A percentile compares a stretch with the other conserved stretches of the same genome.
These are phyloP conservation scores for Clitopilus passeckerianus DNA, from an alignment of 768 basidiomycete genomes.

Conservation along the genomic window DNA sequence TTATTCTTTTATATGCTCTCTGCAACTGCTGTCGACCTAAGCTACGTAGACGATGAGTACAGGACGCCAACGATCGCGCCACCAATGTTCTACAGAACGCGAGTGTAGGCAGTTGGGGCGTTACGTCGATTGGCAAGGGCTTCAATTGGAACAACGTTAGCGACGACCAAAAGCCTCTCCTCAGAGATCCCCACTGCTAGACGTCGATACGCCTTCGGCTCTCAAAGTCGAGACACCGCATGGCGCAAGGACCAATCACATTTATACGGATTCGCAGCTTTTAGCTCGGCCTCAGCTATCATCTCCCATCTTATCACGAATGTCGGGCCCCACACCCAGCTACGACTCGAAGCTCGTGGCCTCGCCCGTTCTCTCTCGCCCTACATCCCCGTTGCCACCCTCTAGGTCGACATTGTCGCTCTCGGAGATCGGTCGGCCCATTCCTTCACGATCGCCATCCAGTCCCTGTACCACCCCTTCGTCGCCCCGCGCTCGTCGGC, in stretches of 20 bases:
- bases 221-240: conserved; percentile 16
- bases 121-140: conserved; percentile 79
- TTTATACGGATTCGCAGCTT: conserved; percentile 28
- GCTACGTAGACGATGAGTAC: conserved; percentile 74
- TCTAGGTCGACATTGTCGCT: conserved; percentile 11
- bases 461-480: conserved; percentile 54
- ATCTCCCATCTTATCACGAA: conserved; percentile 17
- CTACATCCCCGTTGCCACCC: conserved; percentile 24
- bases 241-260: conserved; percentile 31
- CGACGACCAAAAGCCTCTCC: conserved; percentile 19
- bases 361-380: conserved; percentile 27
- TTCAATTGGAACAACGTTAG: conserved; percentile 63
- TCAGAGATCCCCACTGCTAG: conserved; percentile 11
- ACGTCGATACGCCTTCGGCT: conserved; percentile 9
- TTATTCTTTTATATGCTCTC: conserved; percentile 47
- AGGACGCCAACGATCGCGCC: conserved; percentile 38
- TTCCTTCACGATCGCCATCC: conserved; percentile 44
- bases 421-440: conserved; percentile 19
- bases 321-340: conserved; percentile 22
- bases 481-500: conserved; percentile 60
- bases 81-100: conserved; percentile 53
- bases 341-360: conserved; percentile 22
- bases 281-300: conserved; percentile 16
- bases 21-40: conserved; percentile 51
- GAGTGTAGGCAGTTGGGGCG: conserved; percentile 78